Evolutionary conservation across 2,329 filamentous ascomycete species (phyloP), one percentile per base, ranked within the genome.

Genomic region (Penicillium sp.): DNA sequence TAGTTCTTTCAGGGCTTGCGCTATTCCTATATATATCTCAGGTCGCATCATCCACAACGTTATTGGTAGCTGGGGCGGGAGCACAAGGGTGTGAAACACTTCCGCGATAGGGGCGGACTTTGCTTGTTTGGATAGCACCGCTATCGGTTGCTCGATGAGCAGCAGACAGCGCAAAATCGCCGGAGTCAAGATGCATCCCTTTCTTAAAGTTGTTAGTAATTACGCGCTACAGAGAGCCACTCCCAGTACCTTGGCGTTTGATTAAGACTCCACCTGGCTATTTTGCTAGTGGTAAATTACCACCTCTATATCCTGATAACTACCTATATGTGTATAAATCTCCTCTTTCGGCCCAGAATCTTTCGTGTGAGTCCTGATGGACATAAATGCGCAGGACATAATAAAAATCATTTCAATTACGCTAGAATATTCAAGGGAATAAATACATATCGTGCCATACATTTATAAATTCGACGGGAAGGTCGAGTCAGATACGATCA

Each of bases 161-260:
- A 19, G 65, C 56, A 24, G 66, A 67, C 58, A 70, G 60, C 51
- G 68, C 68, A 27, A 63, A 66, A 57, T 71, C 69, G 39, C 67
- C 66, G 6, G 69, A 70, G 59, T 71, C 68, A 51, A 69, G 70
- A 56, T 70, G 70, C 9, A 44, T 67, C 43, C 67, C 63, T 52
- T 70, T 52, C 68, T 71, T 48, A 26, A n/a, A 21, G 35, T 53
- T 31, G 19, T 64, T 48, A 59, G 49, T 57, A 52, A 57, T 33
- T 24, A 31, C 21, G 37, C 22, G 41, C 55, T 35, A 51, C 19
- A 46, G 26, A 27, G 49, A 27, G 48, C 48, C 19, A 43, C 33
- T 35, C 31, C 31, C 33, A 14, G 14, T 64, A 66, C 60, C 53
- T 60, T 65, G 3, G 53, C 57, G 16, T 59, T 52, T 31, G 22